Evolutionary conservation across 345 rosid species (phyloP).

Genomic region (Combretum micranthum): DNA sequence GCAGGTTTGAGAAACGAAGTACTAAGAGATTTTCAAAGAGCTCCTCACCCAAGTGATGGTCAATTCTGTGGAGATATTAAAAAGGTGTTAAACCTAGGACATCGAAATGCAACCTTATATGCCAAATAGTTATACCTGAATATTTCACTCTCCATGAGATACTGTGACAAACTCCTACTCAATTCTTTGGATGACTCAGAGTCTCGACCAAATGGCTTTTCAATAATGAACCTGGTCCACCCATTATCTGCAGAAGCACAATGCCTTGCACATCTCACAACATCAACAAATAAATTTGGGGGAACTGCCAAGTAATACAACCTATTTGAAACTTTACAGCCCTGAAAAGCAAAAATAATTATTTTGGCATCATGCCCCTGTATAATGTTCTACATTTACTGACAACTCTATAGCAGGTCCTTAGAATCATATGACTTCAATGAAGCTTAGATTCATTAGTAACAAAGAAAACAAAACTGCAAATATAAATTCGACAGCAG

Average conservation of each 20-base stretch:
- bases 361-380: background rate
- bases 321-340: slow-evolving; percentile 37
- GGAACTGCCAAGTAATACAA: slow-evolving; percentile 47
- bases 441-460: no score
- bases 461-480: no score
- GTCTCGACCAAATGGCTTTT: slow-evolving; percentile 52
- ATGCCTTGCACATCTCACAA: slow-evolving; percentile 34
- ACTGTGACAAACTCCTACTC: slow-evolving; percentile 29
- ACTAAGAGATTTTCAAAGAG: slow-evolving; percentile 43
- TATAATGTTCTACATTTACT: background rate
- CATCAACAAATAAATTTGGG: slow-evolving; percentile 38
- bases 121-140: slow-evolving; percentile 30
- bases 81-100: background rate
- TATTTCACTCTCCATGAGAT: slow-evolving; percentile 40
- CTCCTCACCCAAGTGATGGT: slow-evolving; percentile 48
- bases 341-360: slow-evolving; percentile 18
- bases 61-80: slow-evolving; percentile 27
- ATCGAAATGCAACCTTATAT: background rate
- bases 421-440: no score
- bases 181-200: slow-evolving; percentile 36
- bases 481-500: no score
- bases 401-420: no score
- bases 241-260: slow-evolving; percentile 41
- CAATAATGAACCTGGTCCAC: slow-evolving; percentile 50
- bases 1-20: slow-evolving; percentile 50